Evolutionary conservation across 306 rosid genomes (phyloP).

Genomic region (Vigna nakashimae): DNA sequence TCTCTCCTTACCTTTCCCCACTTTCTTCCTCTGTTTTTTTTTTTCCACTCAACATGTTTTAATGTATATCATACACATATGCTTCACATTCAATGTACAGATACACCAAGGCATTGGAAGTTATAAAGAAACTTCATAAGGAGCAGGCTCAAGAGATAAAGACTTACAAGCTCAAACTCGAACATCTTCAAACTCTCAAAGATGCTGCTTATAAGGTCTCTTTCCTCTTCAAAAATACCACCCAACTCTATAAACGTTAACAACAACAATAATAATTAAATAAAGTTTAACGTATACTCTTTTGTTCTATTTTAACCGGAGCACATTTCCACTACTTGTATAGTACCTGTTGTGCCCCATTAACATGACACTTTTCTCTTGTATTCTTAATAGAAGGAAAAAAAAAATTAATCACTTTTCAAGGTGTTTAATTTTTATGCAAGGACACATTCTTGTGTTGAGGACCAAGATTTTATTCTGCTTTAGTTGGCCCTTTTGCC

Average conservation of each 20-base stretch:
- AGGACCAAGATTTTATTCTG: background rate
- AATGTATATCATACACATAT: too few species aligned
- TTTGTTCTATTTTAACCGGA: background rate
- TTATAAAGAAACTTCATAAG: conserved; percentile 91
- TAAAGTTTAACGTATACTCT: background rate
- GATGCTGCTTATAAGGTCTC: conserved; percentile 89
- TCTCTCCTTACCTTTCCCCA: background rate
- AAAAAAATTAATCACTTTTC: too few species aligned
- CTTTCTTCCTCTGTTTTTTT: background rate
- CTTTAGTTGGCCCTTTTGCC: background rate
- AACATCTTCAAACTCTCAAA: conserved; percentile 86
- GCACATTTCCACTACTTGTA: background rate
- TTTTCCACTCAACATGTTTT: background rate
- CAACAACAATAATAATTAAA: background rate
- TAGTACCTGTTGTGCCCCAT: background rate
- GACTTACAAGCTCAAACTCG: conserved; percentile 84
- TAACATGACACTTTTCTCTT: background rate
- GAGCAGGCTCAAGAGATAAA: conserved; percentile 92
- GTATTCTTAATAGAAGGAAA: too few species aligned
- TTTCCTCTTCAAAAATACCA: conserved; percentile 23
- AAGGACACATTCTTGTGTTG: background rate
- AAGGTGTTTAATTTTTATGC: background rate
- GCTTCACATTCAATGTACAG: conserved; percentile 46
- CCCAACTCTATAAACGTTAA: background rate
- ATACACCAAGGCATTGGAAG: conserved; percentile 95